Conservation (phyloP, 106 monocot genomes). For the Allium fistulosum region DNA sequence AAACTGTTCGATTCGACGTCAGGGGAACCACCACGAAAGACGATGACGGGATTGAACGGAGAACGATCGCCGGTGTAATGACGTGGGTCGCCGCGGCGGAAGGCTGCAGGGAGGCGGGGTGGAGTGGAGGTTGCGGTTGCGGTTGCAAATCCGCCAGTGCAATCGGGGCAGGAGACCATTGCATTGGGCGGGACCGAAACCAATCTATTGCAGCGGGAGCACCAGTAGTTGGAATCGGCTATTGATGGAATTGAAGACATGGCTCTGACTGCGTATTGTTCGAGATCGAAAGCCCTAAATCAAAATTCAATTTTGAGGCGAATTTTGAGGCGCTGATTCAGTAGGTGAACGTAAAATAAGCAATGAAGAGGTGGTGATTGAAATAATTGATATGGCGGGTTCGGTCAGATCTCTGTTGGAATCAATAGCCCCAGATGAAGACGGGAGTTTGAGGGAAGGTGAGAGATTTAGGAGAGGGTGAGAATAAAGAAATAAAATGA, state of each 20-base stretch:
- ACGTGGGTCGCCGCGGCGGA: conserved; percentile 16
- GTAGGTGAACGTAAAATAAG: neutral
- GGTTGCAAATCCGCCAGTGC: conserved; percentile 51
- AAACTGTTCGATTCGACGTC: conserved; percentile 12
- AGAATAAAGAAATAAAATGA: neutral
- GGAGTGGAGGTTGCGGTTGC: conserved; percentile 26
- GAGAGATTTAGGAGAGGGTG: neutral
- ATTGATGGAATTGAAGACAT: conserved; percentile 4
- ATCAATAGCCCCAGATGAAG: too few species aligned
- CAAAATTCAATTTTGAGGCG: neutral
- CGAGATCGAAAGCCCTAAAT: neutral
- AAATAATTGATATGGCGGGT: neutral
- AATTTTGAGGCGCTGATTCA: neutral
- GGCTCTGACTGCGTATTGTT: neutral
- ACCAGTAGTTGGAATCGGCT: conserved; percentile 19
- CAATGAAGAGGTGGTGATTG: too few species aligned
- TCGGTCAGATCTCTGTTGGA: too few species aligned
- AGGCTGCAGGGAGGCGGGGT: neutral
- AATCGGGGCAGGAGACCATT: conserved; percentile 38
- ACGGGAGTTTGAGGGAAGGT: too few species aligned
- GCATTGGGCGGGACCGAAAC: conserved; percentile 20
- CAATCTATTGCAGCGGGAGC: conserved; percentile 32
- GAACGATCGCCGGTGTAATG: conserved; percentile 24
- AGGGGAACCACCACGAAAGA: conserved; percentile 31
- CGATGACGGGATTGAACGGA: conserved; percentile 73